Evolutionary conservation across 768 basidiomycete species (phyloP), one percentile per base, ranked within the genome.

Genomic region (Lactifluus echinatus): DNA sequence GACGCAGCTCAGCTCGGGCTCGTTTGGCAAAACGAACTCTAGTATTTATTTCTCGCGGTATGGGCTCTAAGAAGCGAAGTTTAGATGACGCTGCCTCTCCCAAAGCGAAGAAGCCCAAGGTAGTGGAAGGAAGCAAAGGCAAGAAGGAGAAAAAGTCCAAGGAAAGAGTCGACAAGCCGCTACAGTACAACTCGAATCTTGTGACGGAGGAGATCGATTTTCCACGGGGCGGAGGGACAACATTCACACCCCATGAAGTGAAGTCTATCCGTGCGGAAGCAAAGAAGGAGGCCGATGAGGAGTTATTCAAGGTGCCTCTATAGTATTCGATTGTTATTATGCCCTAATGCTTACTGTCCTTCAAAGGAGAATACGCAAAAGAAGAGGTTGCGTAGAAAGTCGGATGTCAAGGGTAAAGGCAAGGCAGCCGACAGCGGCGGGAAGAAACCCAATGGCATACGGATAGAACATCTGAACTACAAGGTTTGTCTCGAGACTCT

Each of bases 391-490:
- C 80, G 75, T 64, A 75, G 73, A 60, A 84, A 81, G 63, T 70
- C 74, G 23, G 78, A 80, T 11, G 64, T 59, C 17, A 68, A 72
- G 42, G 64, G 57, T 10, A 68, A 72, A 67, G 57, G 54, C 62
- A 64, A 67, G 62, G 56, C 65, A 2, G 52, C 58, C 64, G 53
- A 70, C 65, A 65, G 71, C n/a, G 69, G 64, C 37, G 73, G 74
- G 61, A 82, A 82, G 68, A 76, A 67, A 45, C 19, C 53, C 45
- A 80, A 83, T 47, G 73, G 68, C 39, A 75, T 86, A 54, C 85
- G 93, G 55, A 83, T 95, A 37, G 93, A 97, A 66, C 89, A 93
- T 69, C 75, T 96, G 37, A 96, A 93, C 66, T 95, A 96, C 76
- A 96, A 94, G 75, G 92, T 89, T 55, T 52, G 69, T 64, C 8